Conservation (phyloP, 164 flowering plant species). For the Annona cherimola region DNA sequence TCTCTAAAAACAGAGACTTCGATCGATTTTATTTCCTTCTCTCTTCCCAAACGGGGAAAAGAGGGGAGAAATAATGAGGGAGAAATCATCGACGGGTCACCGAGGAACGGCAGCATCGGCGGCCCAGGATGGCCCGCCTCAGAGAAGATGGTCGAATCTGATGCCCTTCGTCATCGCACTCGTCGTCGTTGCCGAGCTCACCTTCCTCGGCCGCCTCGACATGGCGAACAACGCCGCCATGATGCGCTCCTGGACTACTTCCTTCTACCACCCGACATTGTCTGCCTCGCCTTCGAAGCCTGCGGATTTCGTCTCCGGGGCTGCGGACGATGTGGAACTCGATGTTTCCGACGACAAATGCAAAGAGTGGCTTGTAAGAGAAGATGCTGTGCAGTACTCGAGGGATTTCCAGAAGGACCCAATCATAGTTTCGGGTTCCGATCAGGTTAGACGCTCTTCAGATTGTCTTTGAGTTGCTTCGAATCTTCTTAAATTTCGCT, state of each 20-base stretch:
- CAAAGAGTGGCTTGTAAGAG: slow-evolving; percentile 75
- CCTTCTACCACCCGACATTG: slow-evolving; percentile 26
- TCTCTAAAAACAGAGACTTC: no score
- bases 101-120: slow-evolving; percentile 20
- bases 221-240: slow-evolving; percentile 59
- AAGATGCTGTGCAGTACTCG: slow-evolving; percentile 55
- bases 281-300: slow-evolving; percentile 5
- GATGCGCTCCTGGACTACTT: slow-evolving; percentile 58
- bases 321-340: not conserved
- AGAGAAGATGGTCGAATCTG: slow-evolving; percentile 55
- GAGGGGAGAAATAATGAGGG: not conserved
- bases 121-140: slow-evolving; percentile 12
- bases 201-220: slow-evolving; percentile 72
- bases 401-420: slow-evolving; percentile 79
- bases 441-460: slow-evolving; percentile 43
- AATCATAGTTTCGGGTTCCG: slow-evolving; percentile 48
- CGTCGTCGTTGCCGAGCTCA: slow-evolving; percentile 68
- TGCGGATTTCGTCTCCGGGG: not conserved
- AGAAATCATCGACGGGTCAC: slow-evolving; percentile 6
- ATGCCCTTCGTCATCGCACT: slow-evolving; percentile 57
- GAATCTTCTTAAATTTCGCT: not conserved
- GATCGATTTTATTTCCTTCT: not conserved
- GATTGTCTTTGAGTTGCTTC: not conserved
- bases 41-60: not conserved
- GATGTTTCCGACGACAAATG: slow-evolving; percentile 27